These are phyloP conservation scores for Acephala macrosclerotiorum DNA, from an alignment of 2,329 filamentous ascomycete genomes.

Conservation along the genomic window DNA sequence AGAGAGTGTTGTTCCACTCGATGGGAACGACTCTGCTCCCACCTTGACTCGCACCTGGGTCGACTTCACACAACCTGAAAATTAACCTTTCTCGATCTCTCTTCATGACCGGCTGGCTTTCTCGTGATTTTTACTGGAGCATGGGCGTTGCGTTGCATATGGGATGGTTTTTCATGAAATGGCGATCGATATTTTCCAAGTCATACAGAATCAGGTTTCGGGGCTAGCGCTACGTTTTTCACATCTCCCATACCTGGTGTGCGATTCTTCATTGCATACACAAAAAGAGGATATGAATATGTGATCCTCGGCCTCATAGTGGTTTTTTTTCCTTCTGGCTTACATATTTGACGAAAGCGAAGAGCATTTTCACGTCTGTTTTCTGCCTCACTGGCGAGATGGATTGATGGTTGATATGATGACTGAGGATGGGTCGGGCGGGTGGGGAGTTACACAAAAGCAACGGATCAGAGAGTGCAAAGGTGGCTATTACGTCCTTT, in stretches of 20 bases:
- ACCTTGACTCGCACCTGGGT: slow-evolving; percentile 39
- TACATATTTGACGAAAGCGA: slow-evolving; percentile 16
- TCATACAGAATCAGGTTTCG: slow-evolving; percentile 3
- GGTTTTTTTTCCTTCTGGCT: slow-evolving; percentile 15
- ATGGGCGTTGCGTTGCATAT: slow-evolving; percentile 33
- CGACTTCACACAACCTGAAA: slow-evolving; percentile 30
- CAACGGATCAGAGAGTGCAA: background rate
- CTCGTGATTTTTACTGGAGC: slow-evolving; percentile 32
- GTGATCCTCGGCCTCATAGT: background rate
- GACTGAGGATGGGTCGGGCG: background rate
- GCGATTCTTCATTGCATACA: slow-evolving; percentile 13
- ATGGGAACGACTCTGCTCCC: slow-evolving; percentile 35
- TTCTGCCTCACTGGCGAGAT: background rate
- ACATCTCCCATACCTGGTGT: background rate
- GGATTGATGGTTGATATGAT: slow-evolving; percentile 8
- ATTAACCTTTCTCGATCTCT: slow-evolving; percentile 8
- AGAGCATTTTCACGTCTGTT: slow-evolving; percentile 6
- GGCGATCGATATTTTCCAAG: slow-evolving; percentile 1
- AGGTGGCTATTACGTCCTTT: slow-evolving; percentile 9
- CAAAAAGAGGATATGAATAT: slow-evolving; percentile 8
- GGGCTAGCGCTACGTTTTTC: slow-evolving; percentile 9
- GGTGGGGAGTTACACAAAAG: slow-evolving; percentile 18
- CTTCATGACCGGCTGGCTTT: slow-evolving; percentile 19
- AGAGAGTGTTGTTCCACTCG: slow-evolving; percentile 39
- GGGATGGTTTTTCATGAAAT: slow-evolving; percentile 11